Evolutionary conservation across 768 basidiomycete species (phyloP).

Genomic region (Lentinus brumalis): DNA sequence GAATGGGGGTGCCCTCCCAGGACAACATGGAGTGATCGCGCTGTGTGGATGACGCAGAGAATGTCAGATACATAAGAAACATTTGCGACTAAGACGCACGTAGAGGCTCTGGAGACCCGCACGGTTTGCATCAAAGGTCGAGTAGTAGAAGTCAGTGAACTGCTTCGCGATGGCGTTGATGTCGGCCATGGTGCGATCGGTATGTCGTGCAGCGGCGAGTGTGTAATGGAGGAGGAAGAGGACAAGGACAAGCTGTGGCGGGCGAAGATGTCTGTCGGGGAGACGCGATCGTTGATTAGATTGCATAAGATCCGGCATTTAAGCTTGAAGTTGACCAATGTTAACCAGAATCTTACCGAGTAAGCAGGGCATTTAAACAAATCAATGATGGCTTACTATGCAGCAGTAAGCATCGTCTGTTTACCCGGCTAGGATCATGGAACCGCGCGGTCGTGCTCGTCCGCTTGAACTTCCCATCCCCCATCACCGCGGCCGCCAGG

Average conservation of each 20-base stretch:
- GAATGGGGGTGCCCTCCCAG: constrained; percentile 66
- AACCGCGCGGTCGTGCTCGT: not conserved
- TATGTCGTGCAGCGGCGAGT: constrained; percentile 16
- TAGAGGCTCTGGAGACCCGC: constrained; percentile 63
- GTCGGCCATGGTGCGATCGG: constrained; percentile 59
- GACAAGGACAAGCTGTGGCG: constrained; percentile 11
- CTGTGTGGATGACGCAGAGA: constrained; percentile 43
- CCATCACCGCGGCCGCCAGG: constrained; percentile 11
- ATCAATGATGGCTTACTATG: not conserved
- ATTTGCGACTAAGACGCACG: constrained; percentile 53
- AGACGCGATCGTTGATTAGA: constrained; percentile 23
- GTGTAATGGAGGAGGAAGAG: constrained; percentile 20
- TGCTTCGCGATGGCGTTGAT: constrained; percentile 73
- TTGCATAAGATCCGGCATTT: constrained; percentile 3
- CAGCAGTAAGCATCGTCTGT: not conserved
- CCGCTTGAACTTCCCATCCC: not conserved
- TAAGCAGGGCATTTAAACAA: constrained; percentile 2
- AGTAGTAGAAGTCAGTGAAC: constrained; percentile 84
- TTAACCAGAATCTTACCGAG: constrained; percentile 11
- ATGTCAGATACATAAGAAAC: constrained; percentile 3
- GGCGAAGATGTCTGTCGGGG: constrained; percentile 5
- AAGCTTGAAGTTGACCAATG: too few relatives aligned
- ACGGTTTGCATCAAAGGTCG: constrained; percentile 70
- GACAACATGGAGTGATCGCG: constrained; percentile 82
- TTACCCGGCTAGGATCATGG: not conserved